Percentiles rank a stretch among this genome's conserved stretches.
Conservation (phyloP, 768 basidiomycete genomes). For the Tubosaeta sp. region DNA sequence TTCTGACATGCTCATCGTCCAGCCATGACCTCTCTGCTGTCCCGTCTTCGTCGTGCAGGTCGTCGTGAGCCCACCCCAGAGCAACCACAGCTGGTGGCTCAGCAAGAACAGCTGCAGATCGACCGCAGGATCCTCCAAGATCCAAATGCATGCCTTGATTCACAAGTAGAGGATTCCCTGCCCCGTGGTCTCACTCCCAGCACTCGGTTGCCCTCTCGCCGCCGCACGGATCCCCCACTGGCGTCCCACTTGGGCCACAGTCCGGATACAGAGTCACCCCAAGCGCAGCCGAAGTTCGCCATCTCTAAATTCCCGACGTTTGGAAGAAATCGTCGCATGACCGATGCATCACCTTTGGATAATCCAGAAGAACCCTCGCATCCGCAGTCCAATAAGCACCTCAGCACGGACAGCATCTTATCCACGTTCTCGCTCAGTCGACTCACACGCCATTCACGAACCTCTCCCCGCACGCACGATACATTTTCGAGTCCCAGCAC, state of each 20-base stretch:
- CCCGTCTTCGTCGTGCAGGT: conserved; percentile 29
- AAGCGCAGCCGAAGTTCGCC: conserved; percentile 8
- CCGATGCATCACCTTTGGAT: conserved; percentile 12
- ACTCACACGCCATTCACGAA: conserved; percentile 14
- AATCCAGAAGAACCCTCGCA: conserved; percentile 10
- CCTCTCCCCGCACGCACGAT: conserved; percentile 8
- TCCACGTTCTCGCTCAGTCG: conserved; percentile 21
- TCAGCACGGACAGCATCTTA: conserved; percentile 13
- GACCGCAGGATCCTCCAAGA: conserved; percentile 28
- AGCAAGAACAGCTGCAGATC: conserved; percentile 11
- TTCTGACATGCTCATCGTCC: background rate
- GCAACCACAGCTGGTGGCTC: conserved; percentile 7
- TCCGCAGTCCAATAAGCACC: conserved; percentile 17
- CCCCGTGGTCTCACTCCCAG: conserved; percentile 28
- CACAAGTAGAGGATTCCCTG: conserved; percentile 1
- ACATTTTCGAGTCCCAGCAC: conserved; percentile 7
- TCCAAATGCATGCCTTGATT: conserved; percentile 28
- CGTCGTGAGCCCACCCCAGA: conserved; percentile 19
- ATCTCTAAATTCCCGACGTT: conserved; percentile 30
- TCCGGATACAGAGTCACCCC: conserved; percentile 1
- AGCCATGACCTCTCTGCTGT: conserved; percentile 26
- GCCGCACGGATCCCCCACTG: background rate
- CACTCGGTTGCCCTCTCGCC: conserved; percentile 18
- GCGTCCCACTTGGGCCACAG: background rate
- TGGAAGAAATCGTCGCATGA: conserved; percentile 22